Evolutionary conservation across 148 eudicot genomes (phyloP), one percentile per base, ranked within the genome.

Genomic region (Linanthus parryae): DNA sequence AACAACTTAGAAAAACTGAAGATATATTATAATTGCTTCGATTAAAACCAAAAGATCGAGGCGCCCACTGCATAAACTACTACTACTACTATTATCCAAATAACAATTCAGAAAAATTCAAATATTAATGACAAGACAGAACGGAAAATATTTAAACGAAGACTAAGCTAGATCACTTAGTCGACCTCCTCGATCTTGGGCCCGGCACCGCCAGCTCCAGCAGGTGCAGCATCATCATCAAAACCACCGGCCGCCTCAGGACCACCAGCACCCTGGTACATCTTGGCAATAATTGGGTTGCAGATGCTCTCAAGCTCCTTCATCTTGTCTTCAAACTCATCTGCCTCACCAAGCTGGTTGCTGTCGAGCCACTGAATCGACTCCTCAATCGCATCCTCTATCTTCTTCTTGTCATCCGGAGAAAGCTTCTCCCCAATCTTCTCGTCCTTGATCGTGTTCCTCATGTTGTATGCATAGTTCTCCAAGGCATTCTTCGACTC

Each of bases 281-380:
- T 49, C 38, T 49, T 49, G 2, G 56, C 42, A 35, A 34, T 35
- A 10, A 52, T 30, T 3, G 56, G 56, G 42, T 52, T 52, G 27
- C 56, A 52, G 4, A 52, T 52, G 16, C 42, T 36, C 28, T 52
- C 56, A 3, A 52, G 42, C 40, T 52, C 40, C 40, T 52, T 33
- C 56, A 52, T 52, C 56, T 52, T 21, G 25, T 52, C 56, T n/a
- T 52, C 56, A 12, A 52, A 52, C 42, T 52, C 56, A 35, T 52
- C 56, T 19, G 35, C 36, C 37, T 48, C 34, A 2, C 20, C 52
- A 16, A 27, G 19, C 52, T 48, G 52, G 52, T 48, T 48, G 8
- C 18, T 34, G 27, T 25, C 52, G 4, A 48, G 34, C 52, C 52
- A 48, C 25, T 48, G 52, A 29, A 48, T 48, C 4, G 34, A 24